Evolutionary conservation across 1,139 yeast species (phyloP), one percentile per base, ranked within the genome.

Genomic region (Pichia kudriavzevii): DNA sequence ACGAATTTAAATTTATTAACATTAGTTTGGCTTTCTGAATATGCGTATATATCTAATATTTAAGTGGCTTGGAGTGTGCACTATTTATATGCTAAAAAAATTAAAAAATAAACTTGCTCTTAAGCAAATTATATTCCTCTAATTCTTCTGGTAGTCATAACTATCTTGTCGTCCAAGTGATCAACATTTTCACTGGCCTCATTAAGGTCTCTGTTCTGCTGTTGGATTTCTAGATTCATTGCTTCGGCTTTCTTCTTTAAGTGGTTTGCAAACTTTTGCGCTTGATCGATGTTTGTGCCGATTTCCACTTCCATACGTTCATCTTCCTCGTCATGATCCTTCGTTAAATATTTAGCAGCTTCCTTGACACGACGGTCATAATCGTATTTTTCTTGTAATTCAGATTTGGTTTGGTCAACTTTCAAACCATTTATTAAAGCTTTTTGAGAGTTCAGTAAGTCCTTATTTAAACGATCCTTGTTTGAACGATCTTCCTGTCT

Each of bases 251-350:
- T 56, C 38, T 50, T 56, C 48, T 61, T 65, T 50, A 69, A 60
- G 41, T 63, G 68, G 47, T 57, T 58, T 9, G 73, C 66, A 50
- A 61, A 62, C 32, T 56, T 55, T 2, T 66, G 67, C 28, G 74
- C 73, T 56, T 69, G 74, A 42, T 71, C 75, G 55, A 73, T 60
- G 48, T 73, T 73, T 37, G 58, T 47, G 10, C 75, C 70, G 49
- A 71, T 60, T 44, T 73, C 77, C 47, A 71, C 71, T 48, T 73
- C 79, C 66, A 69, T 67, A 40, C 68, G 74, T 44, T 73, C 79
- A 48, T 73, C 79, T 47, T 72, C 79, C 32, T 66, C 64, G 50
- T 73, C 79, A 14, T 50, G 53, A 20, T 55, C 58, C 28, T 44
- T 49, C 2, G 53, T 50, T 15, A 54, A 34, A 35, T 45, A 54